These are phyloP conservation scores for Penicillium waksmanii DNA, from an alignment of 495 filamentous ascomycete species.

Conservation along the genomic window DNA sequence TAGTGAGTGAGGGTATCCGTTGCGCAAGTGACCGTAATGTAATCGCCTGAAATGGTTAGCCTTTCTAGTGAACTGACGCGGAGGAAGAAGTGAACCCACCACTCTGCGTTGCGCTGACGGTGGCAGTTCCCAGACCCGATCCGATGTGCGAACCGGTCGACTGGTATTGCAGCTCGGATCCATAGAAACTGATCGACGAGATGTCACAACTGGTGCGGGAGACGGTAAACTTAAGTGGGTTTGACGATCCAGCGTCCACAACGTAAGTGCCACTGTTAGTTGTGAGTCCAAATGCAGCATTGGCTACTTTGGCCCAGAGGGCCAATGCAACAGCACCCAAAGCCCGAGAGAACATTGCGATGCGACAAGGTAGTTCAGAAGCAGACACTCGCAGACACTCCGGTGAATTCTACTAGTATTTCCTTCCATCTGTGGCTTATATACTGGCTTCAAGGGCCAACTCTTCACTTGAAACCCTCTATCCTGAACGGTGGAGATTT, in stretches of 20 bases:
- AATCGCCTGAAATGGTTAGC: slow-evolving; percentile 37
- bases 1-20: slow-evolving; percentile 66
- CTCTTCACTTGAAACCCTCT: slow-evolving; percentile 14
- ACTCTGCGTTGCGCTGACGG: slow-evolving; percentile 52
- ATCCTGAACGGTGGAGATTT: slow-evolving; percentile 21
- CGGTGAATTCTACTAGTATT: not conserved
- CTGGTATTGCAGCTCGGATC: slow-evolving; percentile 59
- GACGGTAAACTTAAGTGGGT: slow-evolving; percentile 60
- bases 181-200: slow-evolving; percentile 62
- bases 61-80: not conserved
- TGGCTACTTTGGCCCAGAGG: slow-evolving; percentile 26
- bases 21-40: slow-evolving; percentile 64
- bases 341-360: slow-evolving; percentile 26
- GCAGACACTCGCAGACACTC: not conserved
- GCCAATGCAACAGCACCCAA: slow-evolving; percentile 24
- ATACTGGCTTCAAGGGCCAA: not conserved
- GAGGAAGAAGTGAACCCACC: slow-evolving; percentile 18
- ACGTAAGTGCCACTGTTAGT: slow-evolving; percentile 40
- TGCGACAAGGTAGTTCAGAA: not conserved
- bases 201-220: slow-evolving; percentile 62
- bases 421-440: not conserved
- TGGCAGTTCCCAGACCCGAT: slow-evolving; percentile 63
- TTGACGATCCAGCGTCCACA: slow-evolving; percentile 57
- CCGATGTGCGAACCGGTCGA: slow-evolving; percentile 58
- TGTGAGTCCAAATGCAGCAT: slow-evolving; percentile 40